Base-by-base conservation (phyloP, 2,329 filamentous ascomycete species). In the Pyrenophora teres region DNA sequence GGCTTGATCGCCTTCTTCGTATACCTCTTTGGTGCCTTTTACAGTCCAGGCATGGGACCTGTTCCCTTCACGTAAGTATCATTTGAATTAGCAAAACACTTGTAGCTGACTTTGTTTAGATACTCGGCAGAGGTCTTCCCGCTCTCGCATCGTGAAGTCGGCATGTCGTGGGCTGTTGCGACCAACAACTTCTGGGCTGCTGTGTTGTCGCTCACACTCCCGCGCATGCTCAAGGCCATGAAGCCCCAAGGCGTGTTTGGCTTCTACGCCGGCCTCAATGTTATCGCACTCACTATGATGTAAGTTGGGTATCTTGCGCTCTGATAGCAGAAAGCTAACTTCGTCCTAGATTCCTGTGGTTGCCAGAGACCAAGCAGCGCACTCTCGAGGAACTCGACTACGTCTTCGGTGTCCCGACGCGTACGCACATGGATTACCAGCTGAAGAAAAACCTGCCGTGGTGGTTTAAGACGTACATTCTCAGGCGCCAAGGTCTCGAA, bases 121-220 rank as follows among this genome's bases (percentile, higher is more conserved):
- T 30, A 65, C 48, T 65, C 63, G 3, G 6, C 87, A 36, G 87
- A 89, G 68, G 84, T 88, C 1, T 89, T 87, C 67, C 87, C 87
- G 0, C 79, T 89, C 0, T 87, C 84, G 1, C 86, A 89, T 67
- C 81, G 87, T 63, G 87, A 89, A 65, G 80, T 89, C 19, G 87
- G 87, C 50, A 89, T 90, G 87, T 81, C 81, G 0, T 88, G 82
- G 72, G 83, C 85, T 6, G 86, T 89, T 7, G 84, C 86, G 1
- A 88, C 84, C 0, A 87, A 84, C 56, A 76, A 87, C 55, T 82
- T 81, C 72, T 83, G 80, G 73, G 80, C 76, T 6, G 78, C 81
- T 0, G 80, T 88, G 0, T 73, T 86, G 39, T 80, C 81, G n/a
- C 81, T 89, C 44, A 87, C 84, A 0, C 85, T 86, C 63, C 85